Evolutionary conservation across 2,329 filamentous ascomycete species (phyloP).

Genomic region (Fusarium sp.): DNA sequence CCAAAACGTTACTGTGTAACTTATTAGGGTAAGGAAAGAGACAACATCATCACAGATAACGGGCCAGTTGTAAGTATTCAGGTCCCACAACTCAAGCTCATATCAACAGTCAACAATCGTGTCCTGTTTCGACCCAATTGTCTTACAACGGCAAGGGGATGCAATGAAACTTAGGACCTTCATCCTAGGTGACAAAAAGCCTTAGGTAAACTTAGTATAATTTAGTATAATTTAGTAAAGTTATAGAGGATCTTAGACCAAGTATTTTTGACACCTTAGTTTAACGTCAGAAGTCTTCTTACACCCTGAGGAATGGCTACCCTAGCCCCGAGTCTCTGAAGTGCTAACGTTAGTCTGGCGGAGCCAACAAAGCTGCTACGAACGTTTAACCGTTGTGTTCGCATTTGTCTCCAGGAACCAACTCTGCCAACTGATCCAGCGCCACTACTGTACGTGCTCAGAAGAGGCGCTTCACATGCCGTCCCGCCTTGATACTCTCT

Average conservation of each 20-base stretch:
- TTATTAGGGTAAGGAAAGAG: not conserved
- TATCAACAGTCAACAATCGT: constrained; percentile 2
- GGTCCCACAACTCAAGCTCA: constrained; percentile 1
- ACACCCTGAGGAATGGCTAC: too few species aligned
- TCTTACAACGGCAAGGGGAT: not conserved
- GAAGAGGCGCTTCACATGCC: constrained; percentile 14
- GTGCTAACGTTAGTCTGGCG: constrained; percentile 10
- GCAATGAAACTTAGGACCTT: too few species aligned
- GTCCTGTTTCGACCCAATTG: constrained; percentile 22
- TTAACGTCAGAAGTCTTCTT: too few species aligned
- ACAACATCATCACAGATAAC: not conserved
- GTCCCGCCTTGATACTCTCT: constrained; percentile 2
- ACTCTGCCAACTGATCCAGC: constrained; percentile 9
- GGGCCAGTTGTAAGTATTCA: not conserved
- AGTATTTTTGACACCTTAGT: too few species aligned
- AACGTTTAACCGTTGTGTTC: constrained; percentile 37
- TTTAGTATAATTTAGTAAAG: too few species aligned
- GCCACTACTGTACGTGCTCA: not conserved
- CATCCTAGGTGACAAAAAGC: too few species aligned
- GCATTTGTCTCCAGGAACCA: constrained; percentile 16
- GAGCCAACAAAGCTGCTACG: constrained; percentile 19
- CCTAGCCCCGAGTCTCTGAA: constrained; percentile 2
- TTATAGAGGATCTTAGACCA: too few species aligned
- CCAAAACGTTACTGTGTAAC: not conserved
- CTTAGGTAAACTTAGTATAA: too few species aligned